Evolutionary conservation across 176 grass and related monocot species (phyloP).

Genomic region (Cymbopogon citratus): DNA sequence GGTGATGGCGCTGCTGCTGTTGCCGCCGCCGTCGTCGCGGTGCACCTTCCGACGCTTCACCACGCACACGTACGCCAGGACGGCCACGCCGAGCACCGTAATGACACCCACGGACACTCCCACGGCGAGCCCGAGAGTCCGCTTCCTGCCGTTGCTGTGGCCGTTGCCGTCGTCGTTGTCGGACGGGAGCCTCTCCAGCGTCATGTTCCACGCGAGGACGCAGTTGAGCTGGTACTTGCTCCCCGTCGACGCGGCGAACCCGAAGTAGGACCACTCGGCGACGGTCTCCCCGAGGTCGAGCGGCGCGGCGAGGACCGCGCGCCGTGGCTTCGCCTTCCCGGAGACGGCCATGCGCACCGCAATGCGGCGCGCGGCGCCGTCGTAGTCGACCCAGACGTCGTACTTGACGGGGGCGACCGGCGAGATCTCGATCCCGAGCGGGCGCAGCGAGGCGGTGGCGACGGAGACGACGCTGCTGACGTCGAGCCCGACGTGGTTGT

Average conservation of each 20-base stretch:
- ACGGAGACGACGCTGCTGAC: constrained; percentile 67
- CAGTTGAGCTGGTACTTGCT: constrained; percentile 74
- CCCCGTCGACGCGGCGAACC: constrained; percentile 71
- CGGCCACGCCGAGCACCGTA: too few relatives aligned
- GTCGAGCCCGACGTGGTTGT: constrained; percentile 83
- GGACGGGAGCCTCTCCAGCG: constrained; percentile 61
- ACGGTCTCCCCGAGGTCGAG: constrained; percentile 44
- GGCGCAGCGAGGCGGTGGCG: constrained; percentile 16
- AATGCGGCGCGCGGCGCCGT: constrained; percentile 37
- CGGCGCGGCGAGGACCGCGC: constrained; percentile 30
- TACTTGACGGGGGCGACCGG: constrained; percentile 33
- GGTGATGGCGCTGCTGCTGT: too few relatives aligned
- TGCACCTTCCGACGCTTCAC: too few relatives aligned
- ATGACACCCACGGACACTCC: too few relatives aligned
- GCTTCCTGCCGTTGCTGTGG: background rate
- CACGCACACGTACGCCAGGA: too few relatives aligned
- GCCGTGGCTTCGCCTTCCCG: constrained; percentile 4
- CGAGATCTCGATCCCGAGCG: constrained; percentile 56
- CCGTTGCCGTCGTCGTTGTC: background rate
- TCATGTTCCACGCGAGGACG: constrained; percentile 78
- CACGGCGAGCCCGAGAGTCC: too few relatives aligned
- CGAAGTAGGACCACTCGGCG: constrained; percentile 53
- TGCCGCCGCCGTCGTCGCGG: too few relatives aligned
- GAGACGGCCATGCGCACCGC: constrained; percentile 44
- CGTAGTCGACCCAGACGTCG: constrained; percentile 76